These are phyloP conservation scores for Combretum micranthum DNA, from an alignment of 345 rosid genomes.

Conservation along the genomic window DNA sequence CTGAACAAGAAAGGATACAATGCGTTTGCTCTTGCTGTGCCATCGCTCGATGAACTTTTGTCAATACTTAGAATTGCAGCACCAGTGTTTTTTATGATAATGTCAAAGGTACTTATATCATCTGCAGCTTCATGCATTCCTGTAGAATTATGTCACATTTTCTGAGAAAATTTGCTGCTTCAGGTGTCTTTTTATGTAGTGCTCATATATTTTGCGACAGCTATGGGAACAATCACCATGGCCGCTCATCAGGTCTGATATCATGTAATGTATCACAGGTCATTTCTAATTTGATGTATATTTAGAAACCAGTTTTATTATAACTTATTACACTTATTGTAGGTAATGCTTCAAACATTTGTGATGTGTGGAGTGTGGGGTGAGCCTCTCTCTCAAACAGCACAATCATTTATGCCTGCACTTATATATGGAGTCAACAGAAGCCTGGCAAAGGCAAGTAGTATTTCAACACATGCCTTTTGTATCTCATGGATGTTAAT, in stretches of 20 bases:
- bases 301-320: not conserved
- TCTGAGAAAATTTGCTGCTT: not conserved
- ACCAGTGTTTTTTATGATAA: constrained; percentile 68
- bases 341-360: constrained; percentile 31
- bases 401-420: constrained; percentile 57
- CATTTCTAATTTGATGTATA: not conserved
- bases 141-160: not conserved
- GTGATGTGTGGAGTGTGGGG: constrained; percentile 37
- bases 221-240: constrained; percentile 34
- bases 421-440: constrained; percentile 32
- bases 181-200: constrained; percentile 39
- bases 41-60: constrained; percentile 48
- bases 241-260: constrained; percentile 43
- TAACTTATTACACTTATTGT: not conserved
- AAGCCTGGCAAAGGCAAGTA: constrained; percentile 32
- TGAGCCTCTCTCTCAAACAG: constrained; percentile 55
- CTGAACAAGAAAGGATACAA: constrained; percentile 69
- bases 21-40: constrained; percentile 51
- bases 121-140: not conserved
- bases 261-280: not conserved
- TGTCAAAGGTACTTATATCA: constrained; percentile 46
- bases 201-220: constrained; percentile 31
- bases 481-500: not conserved
- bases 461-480: not conserved
- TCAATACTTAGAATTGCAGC: constrained; percentile 61